Conservation (phyloP, 1,284 basidiomycete genomes). For the Sparassis latifolia region DNA sequence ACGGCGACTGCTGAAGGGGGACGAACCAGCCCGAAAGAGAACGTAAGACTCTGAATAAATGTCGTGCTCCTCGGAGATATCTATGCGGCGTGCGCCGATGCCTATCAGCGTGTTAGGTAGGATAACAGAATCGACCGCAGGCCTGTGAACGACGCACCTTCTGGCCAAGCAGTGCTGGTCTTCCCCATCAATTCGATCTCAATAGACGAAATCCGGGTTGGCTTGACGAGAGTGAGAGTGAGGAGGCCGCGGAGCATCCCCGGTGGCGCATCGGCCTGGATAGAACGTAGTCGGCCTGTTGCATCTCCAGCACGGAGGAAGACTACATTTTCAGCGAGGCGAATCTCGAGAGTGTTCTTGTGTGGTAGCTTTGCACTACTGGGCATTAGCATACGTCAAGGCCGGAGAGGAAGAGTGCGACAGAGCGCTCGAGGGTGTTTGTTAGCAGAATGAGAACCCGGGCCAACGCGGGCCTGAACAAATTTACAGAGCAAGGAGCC, state of each 20-base stretch:
- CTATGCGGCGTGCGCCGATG: slow-evolving; percentile 72
- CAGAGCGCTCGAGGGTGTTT: neutral
- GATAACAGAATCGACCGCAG: neutral
- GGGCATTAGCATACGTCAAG: slow-evolving; percentile 1
- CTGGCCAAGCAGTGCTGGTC: slow-evolving; percentile 67
- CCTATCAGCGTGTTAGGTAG: slow-evolving; percentile 34
- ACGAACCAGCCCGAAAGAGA: slow-evolving; percentile 59
- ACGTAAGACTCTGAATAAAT: slow-evolving; percentile 70
- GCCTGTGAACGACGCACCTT: slow-evolving; percentile 52
- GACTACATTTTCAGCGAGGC: slow-evolving; percentile 78
- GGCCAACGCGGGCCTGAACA: too few relatives aligned
- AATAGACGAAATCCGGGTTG: slow-evolving; percentile 85
- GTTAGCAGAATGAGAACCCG: too few relatives aligned
- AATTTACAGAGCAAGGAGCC: too few relatives aligned
- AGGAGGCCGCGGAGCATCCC: slow-evolving; percentile 87
- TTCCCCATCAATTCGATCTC: slow-evolving; percentile 75
- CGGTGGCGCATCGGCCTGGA: slow-evolving; percentile 48
- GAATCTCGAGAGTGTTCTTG: slow-evolving; percentile 49
- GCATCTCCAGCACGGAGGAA: slow-evolving; percentile 59
- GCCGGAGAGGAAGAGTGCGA: neutral
- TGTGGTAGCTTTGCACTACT: slow-evolving; percentile 4
- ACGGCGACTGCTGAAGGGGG: slow-evolving; percentile 34
- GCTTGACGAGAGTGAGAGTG: slow-evolving; percentile 73
- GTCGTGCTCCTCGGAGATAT: slow-evolving; percentile 76
- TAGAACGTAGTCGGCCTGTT: slow-evolving; percentile 39